Base-by-base conservation (phyloP, 345 rosid species). In the Carallia pectinifolia region DNA sequence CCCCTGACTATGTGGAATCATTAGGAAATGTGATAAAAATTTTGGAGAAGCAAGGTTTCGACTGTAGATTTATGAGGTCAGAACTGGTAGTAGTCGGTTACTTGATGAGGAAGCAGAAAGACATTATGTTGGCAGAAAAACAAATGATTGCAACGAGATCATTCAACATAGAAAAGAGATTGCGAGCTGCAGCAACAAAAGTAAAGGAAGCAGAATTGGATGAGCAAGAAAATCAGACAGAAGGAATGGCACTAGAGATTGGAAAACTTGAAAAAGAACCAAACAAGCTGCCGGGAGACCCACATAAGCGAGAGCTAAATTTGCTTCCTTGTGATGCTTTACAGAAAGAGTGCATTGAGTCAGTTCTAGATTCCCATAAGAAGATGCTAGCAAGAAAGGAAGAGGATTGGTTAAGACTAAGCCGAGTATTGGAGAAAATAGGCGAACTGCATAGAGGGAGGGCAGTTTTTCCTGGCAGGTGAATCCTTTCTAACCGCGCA, bases 41-140 rank as follows among this genome's bases (percentile, higher is more conserved):
- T 62, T 48, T 76, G 71, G 80, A 76, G 68, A 71, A 47, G 33
- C 68, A 71, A 76, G 72, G 75, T 34, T 76, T 76, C 53, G 80
- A 76, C 53, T 76, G 80, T 61, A 65, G 76, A 56, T 76, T 76
- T 68, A 52, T 76, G 68, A 71, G 76, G 75, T 71, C 80, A 1
- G 80, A 76, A 66, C 34, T 76, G 72, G 7, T 66, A 66, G 64
- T 76, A 40, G 72, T 66, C 27, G 65, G 68, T 31, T 38, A 61
- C 64, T 61, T 71, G 68, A 66, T 71, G 72, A 76, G 53, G 67
- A 34, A 62, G 38, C 72, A 54, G 65, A 71, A 52, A 23, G 71
- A 66, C 52, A 59, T 71, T 34, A 53, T 19, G 19, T 58, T 71
- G 68, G 80, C 80, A 60, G 72, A 60, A 54, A 71, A 69, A 62